A percentile compares a stretch with the other conserved stretches of the same genome.
Evolutionary conservation across 2,329 filamentous ascomycete genomes (phyloP).

Genomic region (Acephala macrosclerotiorum): DNA sequence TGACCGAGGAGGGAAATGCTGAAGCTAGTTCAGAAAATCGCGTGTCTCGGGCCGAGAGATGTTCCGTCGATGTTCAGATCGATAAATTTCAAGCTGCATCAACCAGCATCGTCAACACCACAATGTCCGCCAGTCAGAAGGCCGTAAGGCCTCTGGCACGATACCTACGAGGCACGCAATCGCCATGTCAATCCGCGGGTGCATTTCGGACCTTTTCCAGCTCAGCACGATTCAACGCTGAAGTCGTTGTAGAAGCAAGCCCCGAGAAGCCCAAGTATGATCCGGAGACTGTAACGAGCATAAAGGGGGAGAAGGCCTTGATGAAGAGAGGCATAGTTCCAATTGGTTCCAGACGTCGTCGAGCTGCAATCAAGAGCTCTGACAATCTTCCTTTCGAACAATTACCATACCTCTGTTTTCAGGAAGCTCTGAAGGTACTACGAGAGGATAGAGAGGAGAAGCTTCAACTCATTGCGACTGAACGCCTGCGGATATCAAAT

Average conservation of each 20-base stretch:
- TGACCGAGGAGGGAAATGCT: slow-evolving; percentile 23
- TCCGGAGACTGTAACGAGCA: slow-evolving; percentile 72
- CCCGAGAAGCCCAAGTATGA: slow-evolving; percentile 57
- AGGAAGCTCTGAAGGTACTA: slow-evolving; percentile 88
- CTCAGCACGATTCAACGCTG: slow-evolving; percentile 47
- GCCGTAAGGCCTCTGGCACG: slow-evolving; percentile 62
- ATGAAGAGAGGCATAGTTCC: slow-evolving; percentile 73
- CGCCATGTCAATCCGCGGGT: slow-evolving; percentile 36
- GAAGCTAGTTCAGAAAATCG: slow-evolving; percentile 37
- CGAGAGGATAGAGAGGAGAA: slow-evolving; percentile 83
- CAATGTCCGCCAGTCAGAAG: slow-evolving; percentile 68
- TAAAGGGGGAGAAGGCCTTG: slow-evolving; percentile 70
- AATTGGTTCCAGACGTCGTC: slow-evolving; percentile 84
- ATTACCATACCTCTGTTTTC: slow-evolving; percentile 96
- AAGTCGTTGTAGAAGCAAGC: slow-evolving; percentile 46
- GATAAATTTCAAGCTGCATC: slow-evolving; percentile 37
- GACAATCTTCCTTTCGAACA: slow-evolving; percentile 84
- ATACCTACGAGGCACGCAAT: slow-evolving; percentile 55
- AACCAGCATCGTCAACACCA: slow-evolving; percentile 33
- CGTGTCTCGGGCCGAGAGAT: slow-evolving; percentile 27
- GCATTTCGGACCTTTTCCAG: slow-evolving; percentile 41
- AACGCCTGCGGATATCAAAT: slow-evolving; percentile 72
- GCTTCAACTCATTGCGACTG: slow-evolving; percentile 72
- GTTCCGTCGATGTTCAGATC: slow-evolving; percentile 29
- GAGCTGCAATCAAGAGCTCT: slow-evolving; percentile 71